A percentile compares a stretch with the other conserved stretches of the same genome.
Conservation (phyloP, 768 basidiomycete genomes). For the Coprinellus aureogranulatus region DNA sequence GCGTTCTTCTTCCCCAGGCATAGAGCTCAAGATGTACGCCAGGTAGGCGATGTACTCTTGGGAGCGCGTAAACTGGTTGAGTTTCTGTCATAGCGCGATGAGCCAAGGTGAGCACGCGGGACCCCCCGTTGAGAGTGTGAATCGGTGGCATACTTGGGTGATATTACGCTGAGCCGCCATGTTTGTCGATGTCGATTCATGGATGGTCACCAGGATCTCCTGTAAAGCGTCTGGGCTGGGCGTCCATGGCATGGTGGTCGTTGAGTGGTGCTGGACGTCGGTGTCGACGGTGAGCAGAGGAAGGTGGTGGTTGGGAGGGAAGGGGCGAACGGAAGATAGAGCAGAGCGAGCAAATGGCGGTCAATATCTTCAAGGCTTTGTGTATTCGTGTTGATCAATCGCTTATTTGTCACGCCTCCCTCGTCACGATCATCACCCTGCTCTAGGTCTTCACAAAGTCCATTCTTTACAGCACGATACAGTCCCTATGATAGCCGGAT, state of each 20-base stretch:
- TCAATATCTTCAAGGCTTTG: conserved; percentile 32
- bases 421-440: background rate
- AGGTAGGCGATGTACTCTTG: conserved; percentile 97
- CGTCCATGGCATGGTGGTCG: conserved; percentile 67
- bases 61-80: conserved; percentile 80
- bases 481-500: background rate
- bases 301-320: conserved; percentile 23
- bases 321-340: conserved; percentile 14
- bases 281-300: conserved; percentile 18
- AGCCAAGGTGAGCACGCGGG: conserved; percentile 18
- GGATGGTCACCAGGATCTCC: conserved; percentile 89
- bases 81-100: conserved; percentile 55
- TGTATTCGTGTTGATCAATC: conserved; percentile 19
- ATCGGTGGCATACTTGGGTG: conserved; percentile 60
- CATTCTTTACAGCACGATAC: background rate
- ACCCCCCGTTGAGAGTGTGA: conserved; percentile 11
- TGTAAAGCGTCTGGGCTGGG: conserved; percentile 84
- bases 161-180: conserved; percentile 76
- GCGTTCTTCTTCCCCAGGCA: conserved; percentile 83
- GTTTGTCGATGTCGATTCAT: conserved; percentile 81
- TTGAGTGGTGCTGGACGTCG: conserved; percentile 13
- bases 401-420: conserved; percentile 13
- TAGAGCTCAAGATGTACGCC: conserved; percentile 81
- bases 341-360: conserved; percentile 13
- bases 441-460: background rate